Conservation (phyloP, 106 monocot genomes). For the Dactylorhiza incarnata region DNA sequence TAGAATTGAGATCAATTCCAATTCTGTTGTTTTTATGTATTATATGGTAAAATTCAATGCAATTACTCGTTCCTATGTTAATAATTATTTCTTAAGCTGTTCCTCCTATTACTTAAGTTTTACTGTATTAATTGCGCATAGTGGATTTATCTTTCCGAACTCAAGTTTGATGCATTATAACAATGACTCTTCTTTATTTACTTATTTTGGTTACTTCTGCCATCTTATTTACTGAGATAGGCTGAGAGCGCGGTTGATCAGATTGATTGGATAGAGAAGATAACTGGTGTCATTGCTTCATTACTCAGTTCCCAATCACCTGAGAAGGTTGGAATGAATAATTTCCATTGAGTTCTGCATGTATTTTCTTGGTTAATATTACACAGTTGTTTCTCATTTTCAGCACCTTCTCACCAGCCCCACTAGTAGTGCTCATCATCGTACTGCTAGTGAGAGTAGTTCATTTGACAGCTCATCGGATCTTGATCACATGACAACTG, state of each 20-base stretch:
- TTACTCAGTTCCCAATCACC: conserved; percentile 90
- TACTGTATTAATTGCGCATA: not conserved
- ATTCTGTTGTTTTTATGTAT: no score
- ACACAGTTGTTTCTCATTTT: conserved; percentile 5
- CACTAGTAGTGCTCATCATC: conserved; percentile 35
- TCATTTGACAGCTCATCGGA: conserved; percentile 77
- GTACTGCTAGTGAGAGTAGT: conserved; percentile 42
- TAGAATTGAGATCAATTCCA: no score
- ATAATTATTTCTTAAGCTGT: not conserved
- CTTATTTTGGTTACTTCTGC: not conserved
- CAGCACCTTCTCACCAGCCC: conserved; percentile 64
- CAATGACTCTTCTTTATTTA: not conserved
- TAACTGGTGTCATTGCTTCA: conserved; percentile 99
- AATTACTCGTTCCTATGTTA: no score
- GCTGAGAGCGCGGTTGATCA: conserved; percentile 98
- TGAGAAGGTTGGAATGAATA: conserved; percentile 55
- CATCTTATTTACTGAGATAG: conserved; percentile 31
- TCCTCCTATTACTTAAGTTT: not conserved
- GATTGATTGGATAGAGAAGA: conserved; percentile 99
- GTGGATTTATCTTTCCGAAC: not conserved
- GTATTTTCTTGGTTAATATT: not conserved
- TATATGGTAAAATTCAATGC: no score
- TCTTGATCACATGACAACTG: conserved; percentile 49
- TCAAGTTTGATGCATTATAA: not conserved
- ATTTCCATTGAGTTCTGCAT: not conserved